phyloP scores from a whole-genome alignment of 2,329 filamentous ascomycete genomes.

The Arthrobotrys entomopaga region DNA sequence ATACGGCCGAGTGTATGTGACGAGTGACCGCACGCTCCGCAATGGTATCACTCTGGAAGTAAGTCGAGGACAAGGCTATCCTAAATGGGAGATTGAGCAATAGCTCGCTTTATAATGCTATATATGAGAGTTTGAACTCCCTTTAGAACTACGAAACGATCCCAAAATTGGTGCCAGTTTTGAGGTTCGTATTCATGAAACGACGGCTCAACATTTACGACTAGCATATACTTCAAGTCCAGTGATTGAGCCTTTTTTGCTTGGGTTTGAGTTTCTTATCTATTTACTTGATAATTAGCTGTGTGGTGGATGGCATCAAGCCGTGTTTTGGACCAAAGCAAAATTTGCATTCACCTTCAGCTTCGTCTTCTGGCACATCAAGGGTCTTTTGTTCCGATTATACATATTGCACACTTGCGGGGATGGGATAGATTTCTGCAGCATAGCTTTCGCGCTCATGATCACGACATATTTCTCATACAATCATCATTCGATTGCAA shows the following conservation, averaged over 20 bases:
- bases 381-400: conserved; percentile 1
- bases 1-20: conserved; percentile 40
- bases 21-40: conserved; percentile 44
- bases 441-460: conserved; percentile 38
- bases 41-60: conserved; percentile 43
- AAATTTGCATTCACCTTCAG: neutral
- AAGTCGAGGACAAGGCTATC: conserved; percentile 32
- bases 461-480: conserved; percentile 39
- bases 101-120: neutral
- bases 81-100: conserved; percentile 44
- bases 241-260: neutral
- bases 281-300: neutral
- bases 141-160: neutral
- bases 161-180: neutral
- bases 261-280: neutral
- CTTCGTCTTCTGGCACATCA: conserved; percentile 12
- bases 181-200: conserved; percentile 1
- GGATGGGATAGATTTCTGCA: conserved; percentile 50
- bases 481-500: conserved; percentile 21
- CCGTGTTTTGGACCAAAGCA: neutral
- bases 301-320: neutral
- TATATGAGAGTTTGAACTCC: neutral
- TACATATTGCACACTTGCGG: conserved; percentile 25
- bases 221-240: conserved; percentile 5
- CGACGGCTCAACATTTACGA: neutral